Conservation (phyloP, 1,139 yeast species). For the Hanseniaspora sp. region DNA sequence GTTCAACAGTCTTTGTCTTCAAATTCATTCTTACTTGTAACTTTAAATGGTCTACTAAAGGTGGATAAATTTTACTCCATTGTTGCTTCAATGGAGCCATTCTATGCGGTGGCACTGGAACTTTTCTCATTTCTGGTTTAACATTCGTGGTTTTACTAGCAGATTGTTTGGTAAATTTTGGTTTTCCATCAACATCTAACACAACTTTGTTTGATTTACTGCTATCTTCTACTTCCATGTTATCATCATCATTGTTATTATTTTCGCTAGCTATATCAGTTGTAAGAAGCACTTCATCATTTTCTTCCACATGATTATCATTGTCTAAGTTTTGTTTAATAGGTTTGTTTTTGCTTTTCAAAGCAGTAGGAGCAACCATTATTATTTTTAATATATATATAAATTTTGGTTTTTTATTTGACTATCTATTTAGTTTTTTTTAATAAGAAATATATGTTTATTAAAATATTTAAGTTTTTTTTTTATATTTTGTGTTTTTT, state of each 20-base stretch:
- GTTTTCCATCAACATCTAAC: conserved; percentile 81
- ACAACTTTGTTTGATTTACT: conserved; percentile 39
- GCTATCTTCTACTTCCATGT: conserved; percentile 48
- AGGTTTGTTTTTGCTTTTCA: conserved; percentile 27
- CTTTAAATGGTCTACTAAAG: conserved; percentile 86
- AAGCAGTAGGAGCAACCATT: conserved; percentile 68
- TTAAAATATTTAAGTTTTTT: too few relatives aligned
- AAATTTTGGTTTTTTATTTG: background rate
- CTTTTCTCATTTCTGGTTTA: conserved; percentile 74
- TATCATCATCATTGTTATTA: conserved; percentile 45
- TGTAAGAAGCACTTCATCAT: conserved; percentile 22
- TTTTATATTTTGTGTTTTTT: background rate
- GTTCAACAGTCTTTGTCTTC: conserved; percentile 71
- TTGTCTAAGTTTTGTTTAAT: conserved; percentile 12
- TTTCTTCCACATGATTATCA: conserved; percentile 20
- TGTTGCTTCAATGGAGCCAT: conserved; percentile 80
- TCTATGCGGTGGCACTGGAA: conserved; percentile 92
- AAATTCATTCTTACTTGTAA: conserved; percentile 93
- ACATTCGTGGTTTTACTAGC: conserved; percentile 51
- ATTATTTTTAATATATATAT: too few relatives aligned
- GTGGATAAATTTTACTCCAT: conserved; percentile 93
- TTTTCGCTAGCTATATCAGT: conserved; percentile 21
- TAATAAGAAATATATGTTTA: background rate
- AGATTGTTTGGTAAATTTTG: conserved; percentile 70
- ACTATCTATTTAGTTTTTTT: background rate